Conservation (phyloP, 2,329 filamentous ascomycete genomes). For the Phialemonium atrogriseum region DNA sequence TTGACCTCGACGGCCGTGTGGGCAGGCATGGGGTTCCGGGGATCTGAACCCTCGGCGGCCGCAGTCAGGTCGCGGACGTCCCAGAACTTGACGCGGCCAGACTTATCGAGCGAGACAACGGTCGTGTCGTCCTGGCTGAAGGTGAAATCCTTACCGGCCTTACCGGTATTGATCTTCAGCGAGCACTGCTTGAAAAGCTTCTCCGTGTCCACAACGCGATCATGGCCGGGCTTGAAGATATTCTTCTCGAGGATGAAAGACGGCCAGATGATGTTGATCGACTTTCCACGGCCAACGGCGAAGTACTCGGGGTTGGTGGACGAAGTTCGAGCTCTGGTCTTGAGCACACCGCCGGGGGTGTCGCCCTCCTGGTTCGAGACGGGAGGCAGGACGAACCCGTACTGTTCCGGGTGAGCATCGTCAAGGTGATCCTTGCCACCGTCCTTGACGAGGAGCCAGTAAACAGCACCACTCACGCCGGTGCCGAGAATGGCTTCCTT, state of each 20-base stretch:
- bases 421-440: conserved; percentile 72
- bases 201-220: conserved; percentile 74
- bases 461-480: conserved; percentile 91
- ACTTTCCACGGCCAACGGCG: conserved; percentile 90
- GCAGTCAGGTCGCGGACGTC: conserved; percentile 75
- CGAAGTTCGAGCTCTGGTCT: conserved; percentile 88
- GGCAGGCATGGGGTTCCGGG: conserved; percentile 42
- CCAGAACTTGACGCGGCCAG: conserved; percentile 95
- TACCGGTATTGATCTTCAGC: conserved; percentile 91
- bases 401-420: conserved; percentile 69
- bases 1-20: conserved; percentile 66
- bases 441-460: conserved; percentile 79
- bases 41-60: conserved; percentile 40
- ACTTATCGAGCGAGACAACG: conserved; percentile 94
- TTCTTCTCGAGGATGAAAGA: conserved; percentile 54
- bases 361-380: conserved; percentile 82
- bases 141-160: conserved; percentile 95
- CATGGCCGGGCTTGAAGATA: conserved; percentile 54
- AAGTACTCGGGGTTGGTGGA: conserved; percentile 88
- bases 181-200: conserved; percentile 79
- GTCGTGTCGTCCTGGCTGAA: conserved; percentile 96
- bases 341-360: conserved; percentile 82
- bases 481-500: conserved; percentile 85
- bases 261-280: conserved; percentile 81
- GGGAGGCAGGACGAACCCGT: conserved; percentile 84